Evolutionary conservation across 2,329 filamentous ascomycete genomes (phyloP).

Genomic region (Trichoderma simmonsii): DNA sequence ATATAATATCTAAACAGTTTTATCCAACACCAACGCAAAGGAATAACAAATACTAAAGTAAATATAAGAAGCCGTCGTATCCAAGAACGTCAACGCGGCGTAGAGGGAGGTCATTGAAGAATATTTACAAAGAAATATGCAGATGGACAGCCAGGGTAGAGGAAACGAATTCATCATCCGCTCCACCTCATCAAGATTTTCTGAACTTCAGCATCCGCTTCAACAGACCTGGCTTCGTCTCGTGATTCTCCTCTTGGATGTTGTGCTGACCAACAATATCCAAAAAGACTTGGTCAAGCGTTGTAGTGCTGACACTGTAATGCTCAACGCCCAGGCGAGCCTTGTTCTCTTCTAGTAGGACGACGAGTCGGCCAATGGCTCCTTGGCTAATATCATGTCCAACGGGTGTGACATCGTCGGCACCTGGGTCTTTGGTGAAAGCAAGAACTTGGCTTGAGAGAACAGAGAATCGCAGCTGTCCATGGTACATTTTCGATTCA

Average conservation of each 20-base stretch:
- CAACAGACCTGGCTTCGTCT: conserved; percentile 27
- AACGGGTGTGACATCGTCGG: conserved; percentile 24
- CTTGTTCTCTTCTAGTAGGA: conserved; percentile 69
- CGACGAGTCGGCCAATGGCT: conserved; percentile 67
- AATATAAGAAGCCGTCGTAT: neutral
- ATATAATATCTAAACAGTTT: neutral
- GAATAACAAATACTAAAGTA: neutral
- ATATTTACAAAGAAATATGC: neutral
- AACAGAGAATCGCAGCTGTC: conserved; percentile 82
- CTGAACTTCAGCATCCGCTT: neutral
- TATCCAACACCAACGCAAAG: neutral
- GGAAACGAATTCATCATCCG: neutral
- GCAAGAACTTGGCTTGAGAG: conserved; percentile 47
- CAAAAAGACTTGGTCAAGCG: conserved; percentile 87
- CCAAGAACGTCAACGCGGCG: neutral
- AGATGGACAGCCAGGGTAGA: neutral
- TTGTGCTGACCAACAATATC: conserved; percentile 78
- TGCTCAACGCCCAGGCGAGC: conserved; percentile 70
- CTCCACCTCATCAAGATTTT: neutral
- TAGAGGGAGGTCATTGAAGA: neutral
- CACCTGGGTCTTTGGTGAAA: conserved; percentile 22
- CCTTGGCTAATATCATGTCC: conserved; percentile 36
- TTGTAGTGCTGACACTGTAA: conserved; percentile 83
- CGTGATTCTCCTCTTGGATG: conserved; percentile 67
- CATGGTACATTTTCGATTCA: conserved; percentile 75